Conservation (phyloP, 441 rosid species). For the Erodium trifolium region DNA sequence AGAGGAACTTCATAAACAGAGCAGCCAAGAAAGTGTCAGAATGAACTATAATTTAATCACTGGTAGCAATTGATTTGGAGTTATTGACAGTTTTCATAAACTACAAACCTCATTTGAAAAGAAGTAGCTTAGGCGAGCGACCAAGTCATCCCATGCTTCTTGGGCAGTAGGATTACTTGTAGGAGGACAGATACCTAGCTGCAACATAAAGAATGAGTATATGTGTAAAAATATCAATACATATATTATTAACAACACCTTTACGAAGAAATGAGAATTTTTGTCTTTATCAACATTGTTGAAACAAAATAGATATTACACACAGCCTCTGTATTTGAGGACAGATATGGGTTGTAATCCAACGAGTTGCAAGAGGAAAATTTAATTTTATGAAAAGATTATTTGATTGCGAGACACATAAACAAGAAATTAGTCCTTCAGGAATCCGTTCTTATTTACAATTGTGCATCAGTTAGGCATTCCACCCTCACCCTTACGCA, state of each 20-base stretch:
- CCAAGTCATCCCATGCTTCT: constrained; percentile 59
- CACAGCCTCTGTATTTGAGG: neutral
- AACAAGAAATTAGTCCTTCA: neutral
- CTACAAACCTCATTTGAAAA: constrained; percentile 76
- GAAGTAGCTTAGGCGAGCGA: constrained; percentile 42
- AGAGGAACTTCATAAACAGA: constrained; percentile 47
- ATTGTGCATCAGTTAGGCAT: neutral
- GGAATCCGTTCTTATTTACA: neutral
- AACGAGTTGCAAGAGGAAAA: neutral
- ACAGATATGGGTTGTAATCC: neutral
- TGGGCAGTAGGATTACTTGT: constrained; percentile 40
- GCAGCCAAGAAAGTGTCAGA: neutral
- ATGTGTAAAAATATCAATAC: constrained; percentile 2
- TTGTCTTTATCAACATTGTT: neutral
- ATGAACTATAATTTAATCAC: neutral
- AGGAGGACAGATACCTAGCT: constrained; percentile 57
- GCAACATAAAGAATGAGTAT: constrained; percentile 25
- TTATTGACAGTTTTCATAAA: constrained; percentile 11
- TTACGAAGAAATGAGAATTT: constrained; percentile 1
- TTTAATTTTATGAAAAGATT: neutral
- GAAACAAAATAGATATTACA: neutral
- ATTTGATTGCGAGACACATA: neutral
- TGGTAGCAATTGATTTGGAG: neutral
- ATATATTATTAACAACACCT: constrained; percentile 3
- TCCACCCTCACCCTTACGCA: too few relatives aligned